phyloP scores from a whole-genome alignment of 805 yeast genomes.

The Lachancea waltii region DNA sequence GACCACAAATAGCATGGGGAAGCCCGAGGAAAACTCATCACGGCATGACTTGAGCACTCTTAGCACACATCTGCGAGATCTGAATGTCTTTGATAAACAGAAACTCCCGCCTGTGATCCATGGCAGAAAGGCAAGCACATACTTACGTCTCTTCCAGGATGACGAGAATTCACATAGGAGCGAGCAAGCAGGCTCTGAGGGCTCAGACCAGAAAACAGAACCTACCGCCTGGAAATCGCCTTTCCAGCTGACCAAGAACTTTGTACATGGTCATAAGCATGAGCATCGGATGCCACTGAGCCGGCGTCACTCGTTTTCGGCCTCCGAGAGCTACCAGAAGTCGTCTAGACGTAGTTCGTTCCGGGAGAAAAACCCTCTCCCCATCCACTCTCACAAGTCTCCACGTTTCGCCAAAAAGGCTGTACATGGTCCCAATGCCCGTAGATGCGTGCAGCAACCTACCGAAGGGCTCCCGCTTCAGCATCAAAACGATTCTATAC shows the following conservation, averaged over 20 bases:
- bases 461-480: background rate
- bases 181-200: background rate
- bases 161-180: conserved; percentile 13
- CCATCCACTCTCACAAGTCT: background rate
- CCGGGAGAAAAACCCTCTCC: background rate
- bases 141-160: conserved; percentile 31
- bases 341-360: background rate
- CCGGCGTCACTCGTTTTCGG: background rate
- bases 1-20: background rate
- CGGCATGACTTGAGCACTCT: conserved; percentile 5
- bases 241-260: background rate
- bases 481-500: background rate
- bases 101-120: conserved; percentile 20
- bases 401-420: background rate
- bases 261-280: background rate
- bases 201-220: background rate
- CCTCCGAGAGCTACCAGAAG: background rate
- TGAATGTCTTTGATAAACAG: conserved; percentile 22
- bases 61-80: conserved; percentile 20
- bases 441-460: background rate
- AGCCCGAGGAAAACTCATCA: background rate
- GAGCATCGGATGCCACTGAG: background rate
- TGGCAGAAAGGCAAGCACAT: conserved; percentile 33
- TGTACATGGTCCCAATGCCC: background rate
- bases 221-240: background rate